These are phyloP conservation scores for Penicillium fimorum DNA, from an alignment of 495 filamentous ascomycete species.

Conservation along the genomic window DNA sequence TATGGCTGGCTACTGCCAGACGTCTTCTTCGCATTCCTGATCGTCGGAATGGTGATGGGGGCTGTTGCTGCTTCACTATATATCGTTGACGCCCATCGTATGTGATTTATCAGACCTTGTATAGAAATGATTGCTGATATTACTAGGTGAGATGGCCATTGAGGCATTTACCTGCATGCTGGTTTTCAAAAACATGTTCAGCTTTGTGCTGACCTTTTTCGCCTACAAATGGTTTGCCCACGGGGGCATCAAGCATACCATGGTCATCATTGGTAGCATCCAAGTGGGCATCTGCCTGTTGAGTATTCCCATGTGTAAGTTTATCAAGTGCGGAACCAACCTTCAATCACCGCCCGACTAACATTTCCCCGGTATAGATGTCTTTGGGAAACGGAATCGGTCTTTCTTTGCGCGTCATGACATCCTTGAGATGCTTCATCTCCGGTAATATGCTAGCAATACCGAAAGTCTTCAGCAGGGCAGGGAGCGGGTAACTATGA, in stretches of 20 bases:
- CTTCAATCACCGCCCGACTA: neutral
- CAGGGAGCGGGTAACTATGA: neutral
- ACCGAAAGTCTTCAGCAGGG: no score
- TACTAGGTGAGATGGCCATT: conserved; percentile 71
- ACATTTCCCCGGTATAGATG: conserved; percentile 48
- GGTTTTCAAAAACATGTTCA: conserved; percentile 92
- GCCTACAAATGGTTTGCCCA: conserved; percentile 77
- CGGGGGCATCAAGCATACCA: conserved; percentile 57
- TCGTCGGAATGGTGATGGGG: conserved; percentile 87
- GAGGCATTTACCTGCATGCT: conserved; percentile 89
- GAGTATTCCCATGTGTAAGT: conserved; percentile 77
- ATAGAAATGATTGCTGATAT: conserved; percentile 8
- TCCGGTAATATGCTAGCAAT: conserved; percentile 28
- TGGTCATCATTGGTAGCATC: conserved; percentile 70
- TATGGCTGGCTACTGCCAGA: conserved; percentile 74
- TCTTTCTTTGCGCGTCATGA: conserved; percentile 70
- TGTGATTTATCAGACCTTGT: conserved; percentile 29
- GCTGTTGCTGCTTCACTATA: conserved; percentile 86
- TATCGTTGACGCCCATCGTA: conserved; percentile 90
- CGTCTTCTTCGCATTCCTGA: conserved; percentile 73
- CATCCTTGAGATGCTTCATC: conserved; percentile 56
- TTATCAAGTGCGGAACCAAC: neutral
- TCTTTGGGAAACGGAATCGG: conserved; percentile 77
- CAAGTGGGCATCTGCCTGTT: conserved; percentile 73
- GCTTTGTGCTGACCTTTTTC: conserved; percentile 77